These are phyloP conservation scores for Moesziomyces globuligerus DNA, from an alignment of 1,284 basidiomycete species.

Conservation along the genomic window DNA sequence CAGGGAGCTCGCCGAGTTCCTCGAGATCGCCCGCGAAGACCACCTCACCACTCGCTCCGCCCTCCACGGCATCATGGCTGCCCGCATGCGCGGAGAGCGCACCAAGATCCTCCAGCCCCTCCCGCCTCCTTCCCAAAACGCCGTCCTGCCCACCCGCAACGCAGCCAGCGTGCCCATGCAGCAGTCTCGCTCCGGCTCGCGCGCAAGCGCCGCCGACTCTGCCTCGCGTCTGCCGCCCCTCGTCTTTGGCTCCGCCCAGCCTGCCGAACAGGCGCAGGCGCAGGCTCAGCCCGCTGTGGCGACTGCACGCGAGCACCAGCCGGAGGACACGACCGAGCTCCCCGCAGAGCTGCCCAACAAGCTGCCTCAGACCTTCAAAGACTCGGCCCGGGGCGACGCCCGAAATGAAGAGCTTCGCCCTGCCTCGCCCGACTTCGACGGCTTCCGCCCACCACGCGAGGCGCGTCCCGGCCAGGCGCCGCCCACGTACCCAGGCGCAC, in stretches of 20 bases:
- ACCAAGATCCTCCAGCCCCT: constrained; percentile 63
- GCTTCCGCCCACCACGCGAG: constrained; percentile 15
- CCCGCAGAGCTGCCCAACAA: constrained; percentile 10
- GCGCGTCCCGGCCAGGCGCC: constrained; percentile 12
- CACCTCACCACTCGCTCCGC: constrained; percentile 57
- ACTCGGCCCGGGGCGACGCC: constrained; percentile 17
- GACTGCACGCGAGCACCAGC: constrained; percentile 1
- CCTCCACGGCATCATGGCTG: constrained; percentile 65
- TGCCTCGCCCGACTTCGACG: constrained; percentile 22
- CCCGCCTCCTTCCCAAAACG: constrained; percentile 47
- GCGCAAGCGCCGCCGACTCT: constrained; percentile 20
- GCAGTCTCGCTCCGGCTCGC: constrained; percentile 16
- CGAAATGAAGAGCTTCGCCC: constrained; percentile 7
- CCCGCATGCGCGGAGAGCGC: constrained; percentile 64
- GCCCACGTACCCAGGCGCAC: constrained; percentile 3
- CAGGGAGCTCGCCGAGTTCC: constrained; percentile 79
- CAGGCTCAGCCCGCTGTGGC: constrained; percentile 7
- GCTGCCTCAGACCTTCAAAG: constrained; percentile 27
- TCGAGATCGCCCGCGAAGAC: constrained; percentile 80
- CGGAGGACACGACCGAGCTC: constrained; percentile 5
- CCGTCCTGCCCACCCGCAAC: constrained; percentile 1
- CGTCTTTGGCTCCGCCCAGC: constrained; percentile 30
- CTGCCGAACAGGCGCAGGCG: neutral
- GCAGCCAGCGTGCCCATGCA: constrained; percentile 2
- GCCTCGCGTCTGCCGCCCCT: constrained; percentile 44